These are phyloP conservation scores for Dispira simplex DNA, from an alignment of 192 early-diverging fungal genomes.

Conservation along the genomic window DNA sequence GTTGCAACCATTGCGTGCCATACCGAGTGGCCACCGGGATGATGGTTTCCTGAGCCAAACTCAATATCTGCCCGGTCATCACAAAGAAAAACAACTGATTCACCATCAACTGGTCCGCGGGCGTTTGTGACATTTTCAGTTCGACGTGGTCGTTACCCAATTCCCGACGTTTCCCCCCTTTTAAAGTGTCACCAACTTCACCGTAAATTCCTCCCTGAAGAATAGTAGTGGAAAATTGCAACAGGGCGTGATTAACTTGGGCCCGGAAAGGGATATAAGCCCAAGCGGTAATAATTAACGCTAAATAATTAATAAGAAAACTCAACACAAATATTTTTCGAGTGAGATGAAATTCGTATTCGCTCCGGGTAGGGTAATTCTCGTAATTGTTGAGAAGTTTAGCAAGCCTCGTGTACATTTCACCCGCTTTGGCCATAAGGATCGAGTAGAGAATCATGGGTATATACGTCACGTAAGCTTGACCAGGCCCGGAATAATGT, in stretches of 20 bases:
- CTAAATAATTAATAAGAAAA: constrained; percentile 66
- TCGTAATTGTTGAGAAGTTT: constrained; percentile 57
- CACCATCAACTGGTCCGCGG: constrained; percentile 2
- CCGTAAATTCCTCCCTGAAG: neutral
- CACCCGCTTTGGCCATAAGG: constrained; percentile 50
- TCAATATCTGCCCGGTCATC: constrained; percentile 68
- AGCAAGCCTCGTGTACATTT: constrained; percentile 45
- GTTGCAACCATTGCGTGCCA: constrained; percentile 14
- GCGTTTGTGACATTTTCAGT: constrained; percentile 1
- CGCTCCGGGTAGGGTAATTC: constrained; percentile 59
- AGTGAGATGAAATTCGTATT: constrained; percentile 50
- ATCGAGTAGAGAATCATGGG: constrained; percentile 64
- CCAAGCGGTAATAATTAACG: constrained; percentile 76
- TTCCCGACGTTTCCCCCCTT: neutral
- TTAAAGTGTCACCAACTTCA: neutral
- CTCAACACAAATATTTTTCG: constrained; percentile 81
- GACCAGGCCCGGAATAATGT: constrained; percentile 71
- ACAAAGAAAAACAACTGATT: constrained; percentile 51
- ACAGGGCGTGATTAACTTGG: neutral
- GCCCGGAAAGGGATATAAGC: constrained; percentile 75
- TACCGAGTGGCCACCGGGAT: constrained; percentile 49
- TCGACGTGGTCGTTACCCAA: neutral
- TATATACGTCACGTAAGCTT: constrained; percentile 34
- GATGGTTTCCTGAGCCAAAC: constrained; percentile 51
- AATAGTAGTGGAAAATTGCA: neutral